phyloP scores from a whole-genome alignment of 208 protist genomes.

The Acanthamoeba quina region DNA sequence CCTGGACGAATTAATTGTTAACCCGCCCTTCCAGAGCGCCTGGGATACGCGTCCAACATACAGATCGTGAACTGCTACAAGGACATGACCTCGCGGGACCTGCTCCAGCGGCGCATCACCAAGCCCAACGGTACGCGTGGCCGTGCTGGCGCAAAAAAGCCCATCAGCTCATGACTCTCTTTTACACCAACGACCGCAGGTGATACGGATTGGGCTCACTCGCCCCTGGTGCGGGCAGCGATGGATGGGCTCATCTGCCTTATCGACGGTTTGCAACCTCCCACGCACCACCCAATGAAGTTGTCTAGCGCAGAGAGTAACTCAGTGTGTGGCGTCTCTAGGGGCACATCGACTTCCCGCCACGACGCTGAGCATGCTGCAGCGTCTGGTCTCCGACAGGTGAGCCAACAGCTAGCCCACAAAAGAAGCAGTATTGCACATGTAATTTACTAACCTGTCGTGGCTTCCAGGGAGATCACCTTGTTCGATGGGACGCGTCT shows the following conservation, averaged over 20 bases:
- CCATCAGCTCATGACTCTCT: no score
- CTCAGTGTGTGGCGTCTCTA: background rate
- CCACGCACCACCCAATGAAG: background rate
- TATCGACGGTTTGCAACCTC: slow-evolving; percentile 92
- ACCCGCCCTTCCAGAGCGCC: background rate
- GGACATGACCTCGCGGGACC: slow-evolving; percentile 96
- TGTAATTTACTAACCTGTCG: no score
- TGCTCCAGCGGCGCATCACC: slow-evolving; percentile 95
- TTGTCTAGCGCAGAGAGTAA: background rate
- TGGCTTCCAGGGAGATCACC: slow-evolving; percentile 88
- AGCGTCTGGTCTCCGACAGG: slow-evolving; percentile 78
- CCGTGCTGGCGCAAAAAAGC: background rate
- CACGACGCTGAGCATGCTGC: slow-evolving; percentile 78
- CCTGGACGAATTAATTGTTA: no score
- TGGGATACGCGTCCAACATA: slow-evolving; percentile 53
- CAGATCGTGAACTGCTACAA: slow-evolving; percentile 92
- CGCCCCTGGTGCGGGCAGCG: slow-evolving; percentile 92
- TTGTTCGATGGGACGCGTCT: slow-evolving; percentile 93
- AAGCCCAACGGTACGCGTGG: slow-evolving; percentile 33
- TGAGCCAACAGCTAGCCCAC: background rate
- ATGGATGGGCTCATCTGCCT: slow-evolving; percentile 92
- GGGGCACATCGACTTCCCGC: slow-evolving; percentile 87
- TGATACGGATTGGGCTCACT: slow-evolving; percentile 94
- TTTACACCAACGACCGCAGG: slow-evolving; percentile 38
- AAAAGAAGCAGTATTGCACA: background rate